Base-by-base conservation (phyloP, 805 yeast genomes). In the Ogataea chonburiensis region DNA sequence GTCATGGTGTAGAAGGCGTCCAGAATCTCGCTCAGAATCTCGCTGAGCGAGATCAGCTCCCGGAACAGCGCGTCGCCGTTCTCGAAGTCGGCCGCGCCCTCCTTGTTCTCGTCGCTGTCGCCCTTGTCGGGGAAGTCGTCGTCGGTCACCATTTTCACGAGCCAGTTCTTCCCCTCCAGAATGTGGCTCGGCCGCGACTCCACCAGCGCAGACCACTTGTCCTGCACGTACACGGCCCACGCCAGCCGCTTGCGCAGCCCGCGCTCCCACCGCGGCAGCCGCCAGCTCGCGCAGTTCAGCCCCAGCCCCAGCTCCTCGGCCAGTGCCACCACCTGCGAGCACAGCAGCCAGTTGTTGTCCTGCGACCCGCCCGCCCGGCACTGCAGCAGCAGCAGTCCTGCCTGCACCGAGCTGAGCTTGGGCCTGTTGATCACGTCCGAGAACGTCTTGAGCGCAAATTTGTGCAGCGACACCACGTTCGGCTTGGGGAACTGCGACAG, bases 161-260 rank as follows among this genome's bases (percentile, higher is more conserved):
- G 67, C 97, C 98, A 91, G 55, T 87, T 85, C 37, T 71, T 63
- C 3, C 79, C 81, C 38, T 77, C 68, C 14, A 79, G 74, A 22
- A 83, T 71, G 58, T 87, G 95, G 0, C 95, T 81, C 2, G 96
- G 95, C 27, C 96, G 68, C 0, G 89, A 77, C 53, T 86, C 94
- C 35, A 79, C 76, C 31, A 89, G 63, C 1, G 95, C 68, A 7
- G 82, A 71, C 98, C 98, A 91, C 56, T 89, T 87, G 53, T 88
- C 96, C 58, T 88, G 95, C 34, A 84, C 68, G 69, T 78, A 91
- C 1, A 88, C 93, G 0, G 97, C 97, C 98, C 98, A 91, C 1
- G 97, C 95, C 31, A 91, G 63, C 40, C 98, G 69, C 49, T 86
- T 75, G 34, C 98, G 70, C 31, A 91, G 63, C 5, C 95, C 94